A percentile compares a stretch with the other conserved stretches of the same genome.
These are phyloP conservation scores for Cornus florida DNA, from an alignment of 148 eudicot species.

Conservation along the genomic window DNA sequence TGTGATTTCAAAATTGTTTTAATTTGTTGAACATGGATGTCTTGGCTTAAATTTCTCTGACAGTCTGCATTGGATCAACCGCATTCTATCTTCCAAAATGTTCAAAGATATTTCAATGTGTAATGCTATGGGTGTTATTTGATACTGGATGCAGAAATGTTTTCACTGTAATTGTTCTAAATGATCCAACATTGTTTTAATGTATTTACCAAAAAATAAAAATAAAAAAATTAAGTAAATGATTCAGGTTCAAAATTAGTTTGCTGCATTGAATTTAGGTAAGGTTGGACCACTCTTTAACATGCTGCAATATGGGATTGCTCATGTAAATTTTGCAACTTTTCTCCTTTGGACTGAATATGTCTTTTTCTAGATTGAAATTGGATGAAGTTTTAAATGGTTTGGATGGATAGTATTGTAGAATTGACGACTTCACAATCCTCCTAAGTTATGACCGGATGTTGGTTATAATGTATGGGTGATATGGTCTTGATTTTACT, in stretches of 20 bases:
- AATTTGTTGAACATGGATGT: not conserved
- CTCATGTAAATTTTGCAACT: too few species aligned
- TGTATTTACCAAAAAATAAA: not conserved
- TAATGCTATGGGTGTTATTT: too few species aligned
- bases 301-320: not conserved
- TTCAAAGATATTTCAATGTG: not conserved
- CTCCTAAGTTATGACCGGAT: too few species aligned
- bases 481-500: not conserved
- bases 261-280: not conserved
- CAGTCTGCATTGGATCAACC: not conserved
- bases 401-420: too few species aligned
- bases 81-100: not conserved
- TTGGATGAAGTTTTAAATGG: too few species aligned
- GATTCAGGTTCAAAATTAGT: not conserved
- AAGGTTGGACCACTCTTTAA: conserved; percentile 1
- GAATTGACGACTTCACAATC: too few species aligned
- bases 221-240: too few species aligned
- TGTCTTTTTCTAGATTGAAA: too few species aligned
- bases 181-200: not conserved
- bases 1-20: conserved; percentile 23
- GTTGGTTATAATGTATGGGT: too few species aligned
- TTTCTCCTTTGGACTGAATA: too few species aligned
- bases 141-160: not conserved
- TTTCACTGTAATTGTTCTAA: not conserved
- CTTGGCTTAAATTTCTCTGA: not conserved